Base-by-base conservation (phyloP, 208 protist species). In the Leishmania guyanensis region DNA sequence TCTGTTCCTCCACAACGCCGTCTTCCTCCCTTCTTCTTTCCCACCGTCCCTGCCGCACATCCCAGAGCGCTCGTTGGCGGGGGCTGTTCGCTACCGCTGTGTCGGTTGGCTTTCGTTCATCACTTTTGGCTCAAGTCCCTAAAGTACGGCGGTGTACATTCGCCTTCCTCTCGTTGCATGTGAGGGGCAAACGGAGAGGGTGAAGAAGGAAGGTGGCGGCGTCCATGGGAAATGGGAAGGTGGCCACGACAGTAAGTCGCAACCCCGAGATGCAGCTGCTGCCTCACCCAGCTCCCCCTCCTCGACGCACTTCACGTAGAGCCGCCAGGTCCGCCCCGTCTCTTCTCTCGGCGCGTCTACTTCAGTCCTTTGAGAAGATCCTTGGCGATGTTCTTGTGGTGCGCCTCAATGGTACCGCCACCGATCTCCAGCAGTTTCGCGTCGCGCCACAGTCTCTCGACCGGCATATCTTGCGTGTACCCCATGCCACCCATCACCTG, bases 371-470 rank as follows among this genome's bases (percentile, higher is more conserved):
- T 87, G 48, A 91, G 78, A 9, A 96, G 84, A 33, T 96, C 93
- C 80, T 94, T 94, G 10, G 84, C 79, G 83, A 96, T 93, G 81
- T 95, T 96, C 83, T 94, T 95, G 70, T 95, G 93, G 80, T 96
- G 93, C 6, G 93, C 91, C 85, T 96, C 93, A 62, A 94, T 84
- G 6, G 93, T 96, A 20, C 91, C 93, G 26, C 93, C 93, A 17
- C 93, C 93, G 64, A 96, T 96, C 79, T 99, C 98, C 54, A 99
- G 98, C 53, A 99, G 88, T 90, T 99, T 99, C 72, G 98, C 98
- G 74, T 99, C 98, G 16, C 98, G 89, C 88, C 98, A 91, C 12
- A 99, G 80, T 51, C 98, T 94, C 77, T 98, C 98, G n/a, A 97
- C 96, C 72, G 95, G 94, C 94, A 98, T 99, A 22, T 98, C 98